Conservation (phyloP, 768 basidiomycete species). For the Pisolithus tinctorius region DNA sequence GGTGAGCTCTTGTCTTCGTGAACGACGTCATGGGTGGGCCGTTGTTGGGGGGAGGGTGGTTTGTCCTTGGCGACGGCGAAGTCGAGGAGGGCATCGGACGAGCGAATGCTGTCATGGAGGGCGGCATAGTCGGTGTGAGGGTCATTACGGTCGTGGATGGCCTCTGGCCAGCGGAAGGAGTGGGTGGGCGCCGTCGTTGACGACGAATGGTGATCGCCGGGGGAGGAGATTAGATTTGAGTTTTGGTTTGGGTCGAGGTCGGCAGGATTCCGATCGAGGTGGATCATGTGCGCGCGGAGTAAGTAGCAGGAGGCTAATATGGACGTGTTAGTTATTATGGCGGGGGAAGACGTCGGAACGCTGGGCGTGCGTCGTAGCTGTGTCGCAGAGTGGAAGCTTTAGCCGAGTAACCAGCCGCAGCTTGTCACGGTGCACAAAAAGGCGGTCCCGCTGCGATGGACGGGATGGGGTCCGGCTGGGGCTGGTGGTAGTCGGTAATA, state of each 20-base stretch:
- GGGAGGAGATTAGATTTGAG: conserved; percentile 35
- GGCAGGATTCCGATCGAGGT: conserved; percentile 47
- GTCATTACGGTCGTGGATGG: conserved; percentile 17
- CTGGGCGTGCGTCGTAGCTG: not conserved
- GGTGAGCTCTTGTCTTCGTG: conserved; percentile 46
- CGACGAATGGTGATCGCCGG: conserved; percentile 22
- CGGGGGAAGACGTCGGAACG: not conserved
- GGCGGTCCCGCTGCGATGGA: not conserved
- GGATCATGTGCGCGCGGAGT: conserved; percentile 35
- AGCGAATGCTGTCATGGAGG: conserved; percentile 9
- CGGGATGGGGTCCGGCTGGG: not conserved
- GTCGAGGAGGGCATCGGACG: conserved; percentile 9
- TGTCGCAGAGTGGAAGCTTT: too few relatives aligned
- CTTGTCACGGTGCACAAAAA: too few relatives aligned
- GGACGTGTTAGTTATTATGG: not conserved
- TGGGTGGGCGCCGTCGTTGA: conserved; percentile 9
- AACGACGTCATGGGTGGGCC: conserved; percentile 9
- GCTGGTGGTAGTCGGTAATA: conserved; percentile 4
- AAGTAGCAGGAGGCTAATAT: not conserved
- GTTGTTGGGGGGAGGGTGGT: conserved; percentile 8
- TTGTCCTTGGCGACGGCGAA: conserved; percentile 8
- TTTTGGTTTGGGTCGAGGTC: conserved; percentile 33
- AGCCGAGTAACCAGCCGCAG: too few relatives aligned
- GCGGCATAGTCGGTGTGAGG: conserved; percentile 24
- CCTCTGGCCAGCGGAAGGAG: conserved; percentile 29